Evolutionary conservation across 2,329 filamentous ascomycete species (phyloP), one percentile per base, ranked within the genome.

Genomic region (Fragosphaeria purpurea): DNA sequence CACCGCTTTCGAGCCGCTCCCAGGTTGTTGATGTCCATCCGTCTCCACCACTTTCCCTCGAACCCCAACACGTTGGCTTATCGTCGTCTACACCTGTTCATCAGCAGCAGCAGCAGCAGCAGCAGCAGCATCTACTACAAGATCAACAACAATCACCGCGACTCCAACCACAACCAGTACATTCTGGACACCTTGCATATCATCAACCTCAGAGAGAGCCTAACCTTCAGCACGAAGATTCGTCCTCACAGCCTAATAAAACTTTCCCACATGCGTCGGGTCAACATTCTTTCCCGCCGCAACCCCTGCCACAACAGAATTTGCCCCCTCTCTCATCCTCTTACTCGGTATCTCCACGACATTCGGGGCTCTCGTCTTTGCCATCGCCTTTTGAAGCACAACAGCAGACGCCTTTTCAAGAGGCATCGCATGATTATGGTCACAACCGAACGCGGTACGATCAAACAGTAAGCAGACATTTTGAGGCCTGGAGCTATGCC

Each of bases 401-500:
- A 44, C 66, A 69, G 30, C 64, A 70, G 4, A 63, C 67, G 5
- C 54, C 67, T 6, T 70, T 73, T 41, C 59, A 61, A 3, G 75
- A 79, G 5, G 72, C 75, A 11, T 34, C 51, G 6, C 43, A 44
- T 2, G 55, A 58, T 9, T 54, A 45, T 12, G 46, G 41, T 31
- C 55, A 54, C 6, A 34, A 30, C 6, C 52, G 54, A 2, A 44
- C 48, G 3, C 41, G 51, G 3, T 56, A 55, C 22, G 55, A 56
- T 34, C 52, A 53, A 38, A 64, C 69, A 4, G 59, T 75, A 2
- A 70, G 70, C 50, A 67, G 73, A 43, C 71, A 74, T 50, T 72
- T 77, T 34, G 74, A 79, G 55, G 68, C 70, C 11, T 78, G 73
- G 71, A 70, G 67, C 37, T 80, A 80, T 50, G 65, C 70, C 34